These are phyloP conservation scores for Globisporangium nunn DNA, from an alignment of 352 stramenopile species.

Conservation along the genomic window DNA sequence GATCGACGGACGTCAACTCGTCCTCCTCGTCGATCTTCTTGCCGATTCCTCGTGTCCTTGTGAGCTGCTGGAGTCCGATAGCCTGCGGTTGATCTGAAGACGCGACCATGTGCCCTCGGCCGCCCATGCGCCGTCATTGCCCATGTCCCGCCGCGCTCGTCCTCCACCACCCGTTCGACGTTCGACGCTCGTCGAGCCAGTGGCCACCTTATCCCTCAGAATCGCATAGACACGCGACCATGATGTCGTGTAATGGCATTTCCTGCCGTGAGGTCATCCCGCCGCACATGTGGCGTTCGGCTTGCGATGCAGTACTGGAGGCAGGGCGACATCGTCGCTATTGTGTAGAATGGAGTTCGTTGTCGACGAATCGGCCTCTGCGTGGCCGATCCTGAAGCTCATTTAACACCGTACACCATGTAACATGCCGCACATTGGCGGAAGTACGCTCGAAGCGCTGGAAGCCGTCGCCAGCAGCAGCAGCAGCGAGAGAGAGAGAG, in stretches of 20 bases:
- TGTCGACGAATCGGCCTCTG: no score
- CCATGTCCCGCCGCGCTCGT: no score
- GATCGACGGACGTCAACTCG: neutral
- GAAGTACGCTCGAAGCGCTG: no score
- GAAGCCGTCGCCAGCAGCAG: neutral
- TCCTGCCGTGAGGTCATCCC: neutral
- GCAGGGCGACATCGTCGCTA: neutral
- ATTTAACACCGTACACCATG: no score
- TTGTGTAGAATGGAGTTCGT: no score
- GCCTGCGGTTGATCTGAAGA: neutral
- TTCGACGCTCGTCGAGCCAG: neutral
- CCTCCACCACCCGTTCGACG: neutral
- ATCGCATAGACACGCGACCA: neutral
- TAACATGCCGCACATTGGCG: no score
- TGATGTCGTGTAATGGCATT: neutral
- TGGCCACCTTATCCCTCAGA: neutral
- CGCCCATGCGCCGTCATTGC: neutral
- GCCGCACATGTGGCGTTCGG: neutral
- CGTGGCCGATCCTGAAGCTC: no score
- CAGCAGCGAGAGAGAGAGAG: neutral
- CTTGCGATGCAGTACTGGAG: neutral
- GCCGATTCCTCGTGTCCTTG: no score
- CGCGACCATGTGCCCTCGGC: neutral
- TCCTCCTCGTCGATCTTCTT: neutral
- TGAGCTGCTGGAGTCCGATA: no score